phyloP scores from a whole-genome alignment of 2,329 filamentous ascomycete species.

The Arachnopeziza araneosa region DNA sequence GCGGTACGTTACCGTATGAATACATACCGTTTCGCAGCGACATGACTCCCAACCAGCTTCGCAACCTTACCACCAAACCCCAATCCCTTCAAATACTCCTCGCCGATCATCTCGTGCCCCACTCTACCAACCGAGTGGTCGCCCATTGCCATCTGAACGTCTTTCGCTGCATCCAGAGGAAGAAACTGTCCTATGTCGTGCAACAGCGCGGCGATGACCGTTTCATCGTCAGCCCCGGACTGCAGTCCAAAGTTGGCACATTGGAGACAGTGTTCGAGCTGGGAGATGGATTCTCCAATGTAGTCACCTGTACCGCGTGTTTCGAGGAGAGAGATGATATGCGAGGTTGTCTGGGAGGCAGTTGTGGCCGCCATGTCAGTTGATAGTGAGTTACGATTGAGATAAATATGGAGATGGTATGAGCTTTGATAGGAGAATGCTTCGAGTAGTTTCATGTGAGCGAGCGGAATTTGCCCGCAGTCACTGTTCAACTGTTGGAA shows the following conservation, averaged over 20 bases:
- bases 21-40: slow-evolving; percentile 31
- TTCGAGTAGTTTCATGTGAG: neutral
- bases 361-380: neutral
- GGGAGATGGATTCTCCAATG: slow-evolving; percentile 28
- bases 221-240: slow-evolving; percentile 23
- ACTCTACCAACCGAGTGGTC: slow-evolving; percentile 32
- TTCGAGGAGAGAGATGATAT: slow-evolving; percentile 19
- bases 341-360: neutral
- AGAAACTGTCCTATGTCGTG: slow-evolving; percentile 40
- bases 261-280: slow-evolving; percentile 31
- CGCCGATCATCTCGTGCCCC: slow-evolving; percentile 35
- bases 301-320: slow-evolving; percentile 28
- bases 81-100: slow-evolving; percentile 30
- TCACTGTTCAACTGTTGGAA: neutral
- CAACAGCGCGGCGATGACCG: slow-evolving; percentile 35
- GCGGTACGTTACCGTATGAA: neutral
- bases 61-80: slow-evolving; percentile 35
- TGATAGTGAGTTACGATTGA: neutral
- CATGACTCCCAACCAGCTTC: slow-evolving; percentile 34
- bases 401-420: neutral
- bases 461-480: neutral
- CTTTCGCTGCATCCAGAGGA: slow-evolving; percentile 29
- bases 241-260: slow-evolving; percentile 26
- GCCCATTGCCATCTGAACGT: slow-evolving; percentile 22
- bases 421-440: neutral